A percentile compares a stretch with the other conserved stretches of the same genome.
Evolutionary conservation across 176 grass and related monocot genomes (phyloP).

Genomic region (Musa beccarii): DNA sequence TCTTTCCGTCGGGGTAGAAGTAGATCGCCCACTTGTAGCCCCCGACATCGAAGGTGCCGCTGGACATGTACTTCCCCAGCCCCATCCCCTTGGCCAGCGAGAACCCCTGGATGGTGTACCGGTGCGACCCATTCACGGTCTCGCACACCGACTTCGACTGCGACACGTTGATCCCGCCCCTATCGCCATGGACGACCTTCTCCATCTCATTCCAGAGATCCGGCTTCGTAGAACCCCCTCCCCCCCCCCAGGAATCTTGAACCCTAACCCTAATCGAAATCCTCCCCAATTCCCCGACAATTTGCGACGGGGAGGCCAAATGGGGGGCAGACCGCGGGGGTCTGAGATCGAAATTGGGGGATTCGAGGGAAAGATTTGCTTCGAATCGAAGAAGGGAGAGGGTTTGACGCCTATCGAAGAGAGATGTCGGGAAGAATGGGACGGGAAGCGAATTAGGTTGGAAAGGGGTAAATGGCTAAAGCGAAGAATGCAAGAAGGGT

Average conservation of each 20-base stretch:
- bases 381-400: too few species aligned
- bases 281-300: not conserved
- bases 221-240: too few species aligned
- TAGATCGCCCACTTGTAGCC: constrained; percentile 76
- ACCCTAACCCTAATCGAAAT: constrained; percentile 6
- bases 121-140: constrained; percentile 66
- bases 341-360: not conserved
- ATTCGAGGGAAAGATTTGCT: too few species aligned
- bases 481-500: too few species aligned
- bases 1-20: constrained; percentile 80
- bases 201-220: constrained; percentile 30
- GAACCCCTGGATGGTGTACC: constrained; percentile 69
- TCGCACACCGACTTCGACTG: constrained; percentile 58
- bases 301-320: not conserved
- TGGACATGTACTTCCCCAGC: constrained; percentile 48
- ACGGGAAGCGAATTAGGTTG: too few species aligned
- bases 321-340: not conserved
- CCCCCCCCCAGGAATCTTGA: not conserved
- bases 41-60: constrained; percentile 67
- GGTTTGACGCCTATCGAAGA: too few species aligned
- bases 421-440: too few species aligned
- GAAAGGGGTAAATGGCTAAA: too few species aligned
- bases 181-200: not conserved
- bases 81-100: constrained; percentile 81
- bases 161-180: constrained; percentile 7